A percentile compares a stretch with the other conserved stretches of the same genome.
phyloP scores from a whole-genome alignment of 805 yeast species.

The Myxozyma lipomycoides region DNA sequence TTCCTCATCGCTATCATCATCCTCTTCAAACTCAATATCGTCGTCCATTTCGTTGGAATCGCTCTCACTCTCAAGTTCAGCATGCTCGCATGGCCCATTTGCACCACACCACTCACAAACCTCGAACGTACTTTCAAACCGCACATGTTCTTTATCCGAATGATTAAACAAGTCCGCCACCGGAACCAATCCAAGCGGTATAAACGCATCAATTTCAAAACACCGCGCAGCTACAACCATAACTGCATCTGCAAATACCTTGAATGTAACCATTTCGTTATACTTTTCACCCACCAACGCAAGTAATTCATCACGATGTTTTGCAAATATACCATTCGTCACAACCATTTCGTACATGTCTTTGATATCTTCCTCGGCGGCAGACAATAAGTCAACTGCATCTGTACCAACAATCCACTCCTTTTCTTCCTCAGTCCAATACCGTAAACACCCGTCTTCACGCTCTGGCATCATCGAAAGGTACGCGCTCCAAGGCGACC shows the following conservation, averaged over 20 bases:
- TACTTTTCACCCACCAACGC: slow-evolving; percentile 7
- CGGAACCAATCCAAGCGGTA: slow-evolving; percentile 76
- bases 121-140: slow-evolving; percentile 55
- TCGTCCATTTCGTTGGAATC: slow-evolving; percentile 32
- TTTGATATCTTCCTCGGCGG: slow-evolving; percentile 47
- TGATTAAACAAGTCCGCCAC: slow-evolving; percentile 91
- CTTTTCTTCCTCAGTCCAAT: slow-evolving; percentile 54
- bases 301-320: slow-evolving; percentile 32
- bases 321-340: neutral
- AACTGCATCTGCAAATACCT: slow-evolving; percentile 48
- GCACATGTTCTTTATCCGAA: slow-evolving; percentile 55
- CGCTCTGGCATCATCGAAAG: slow-evolving; percentile 48
- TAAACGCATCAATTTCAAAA: slow-evolving; percentile 72
- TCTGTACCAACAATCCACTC: slow-evolving; percentile 56
- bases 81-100: slow-evolving; percentile 26
- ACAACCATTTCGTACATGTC: slow-evolving; percentile 40
- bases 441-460: slow-evolving; percentile 42
- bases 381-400: slow-evolving; percentile 54
- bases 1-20: slow-evolving; percentile 27
- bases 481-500: slow-evolving; percentile 79
- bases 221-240: slow-evolving; percentile 69
- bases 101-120: slow-evolving; percentile 48
- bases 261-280: neutral
- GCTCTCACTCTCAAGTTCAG: slow-evolving; percentile 35
- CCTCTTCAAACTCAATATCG: slow-evolving; percentile 31